Base-by-base conservation (phyloP, 495 filamentous ascomycete genomes). In the Aspergillus sclerotioniger region DNA sequence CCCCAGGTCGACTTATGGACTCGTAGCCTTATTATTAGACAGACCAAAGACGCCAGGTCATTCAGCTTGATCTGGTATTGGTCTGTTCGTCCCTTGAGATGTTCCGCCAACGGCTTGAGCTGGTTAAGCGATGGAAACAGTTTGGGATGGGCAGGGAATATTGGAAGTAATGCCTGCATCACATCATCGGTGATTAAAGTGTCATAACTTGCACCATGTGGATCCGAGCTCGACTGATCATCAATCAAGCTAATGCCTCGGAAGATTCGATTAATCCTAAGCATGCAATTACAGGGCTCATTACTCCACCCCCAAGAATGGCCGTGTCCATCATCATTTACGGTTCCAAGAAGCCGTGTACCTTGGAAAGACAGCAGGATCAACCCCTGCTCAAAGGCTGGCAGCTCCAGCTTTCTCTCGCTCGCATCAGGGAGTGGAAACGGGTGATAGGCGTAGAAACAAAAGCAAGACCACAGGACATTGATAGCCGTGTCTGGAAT, bases 391-490 rank as follows among this genome's bases (percentile, higher is more conserved):
- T 50, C 47, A 13, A 50, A 50, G 47, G 47, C 47, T 21, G 47
- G 25, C 1, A 50, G 25, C 10, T 50, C 25, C 25, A 50, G 28
- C 25, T 50, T 50, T 13, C 3, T 16, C 15, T 32, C 28, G 25
- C 5, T 28, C 31, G 47, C 47, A 16, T 5, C 28, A 17, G 25
- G 13, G 47, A 32, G 20, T 32, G 47, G 47, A 15, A 50, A 50
- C 3, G 47, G 47, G 16, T 50, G 25, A 13, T 33, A 50, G 47
- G 47, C 47, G 47, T 32, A 50, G 47, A 31, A 32, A 25, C 47
- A 50, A 13, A 50, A 32, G 13, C 47, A 50, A 25, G 47, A 32
- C 47, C 47, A 50, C 13, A 50, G 47, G 47, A 50, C 25, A 25
- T 31, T 10, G 25, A 50, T 50, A 6, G 47, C 28, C 3, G 25